Evolutionary conservation across 768 basidiomycete species (phyloP).

Genomic region (Hebeloma cylindrosporum): DNA sequence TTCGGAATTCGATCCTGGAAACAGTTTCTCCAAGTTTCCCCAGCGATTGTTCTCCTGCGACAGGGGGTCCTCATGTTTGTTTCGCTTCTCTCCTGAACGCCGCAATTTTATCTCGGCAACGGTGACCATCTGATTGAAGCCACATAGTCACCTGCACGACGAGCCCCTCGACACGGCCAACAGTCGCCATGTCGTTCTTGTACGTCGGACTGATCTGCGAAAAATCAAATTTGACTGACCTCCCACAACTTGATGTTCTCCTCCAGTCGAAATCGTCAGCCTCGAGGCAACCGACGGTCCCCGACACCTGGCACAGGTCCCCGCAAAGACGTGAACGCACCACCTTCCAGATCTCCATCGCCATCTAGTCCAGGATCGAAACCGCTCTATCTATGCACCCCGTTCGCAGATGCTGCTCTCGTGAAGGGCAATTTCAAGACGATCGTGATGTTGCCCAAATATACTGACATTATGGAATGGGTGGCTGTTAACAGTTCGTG

Average conservation of each 20-base stretch:
- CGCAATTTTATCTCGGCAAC: slow-evolving; percentile 1
- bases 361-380: slow-evolving; percentile 41
- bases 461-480: slow-evolving; percentile 96
- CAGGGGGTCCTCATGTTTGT: too few species aligned
- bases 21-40: too few species aligned
- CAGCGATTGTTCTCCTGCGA: too few species aligned
- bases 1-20: too few species aligned
- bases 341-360: slow-evolving; percentile 40
- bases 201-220: slow-evolving; percentile 18
- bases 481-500: slow-evolving; percentile 89
- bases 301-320: slow-evolving; percentile 26
- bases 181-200: slow-evolving; percentile 37
- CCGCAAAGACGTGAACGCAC: slow-evolving; percentile 22
- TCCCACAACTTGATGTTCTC: too few species aligned
- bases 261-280: slow-evolving; percentile 33
- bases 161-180: not conserved
- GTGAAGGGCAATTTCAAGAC: slow-evolving; percentile 99
- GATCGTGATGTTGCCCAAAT: slow-evolving; percentile 94
- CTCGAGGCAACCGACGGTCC: slow-evolving; percentile 26
- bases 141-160: not conserved
- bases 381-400: slow-evolving; percentile 87
- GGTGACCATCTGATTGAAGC: too few species aligned
- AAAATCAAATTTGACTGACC: too few species aligned
- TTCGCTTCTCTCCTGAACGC: too few species aligned
- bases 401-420: slow-evolving; percentile 92